These are phyloP conservation scores for Saturnispora gosingensis DNA, from an alignment of 805 yeast species.

Conservation along the genomic window DNA sequence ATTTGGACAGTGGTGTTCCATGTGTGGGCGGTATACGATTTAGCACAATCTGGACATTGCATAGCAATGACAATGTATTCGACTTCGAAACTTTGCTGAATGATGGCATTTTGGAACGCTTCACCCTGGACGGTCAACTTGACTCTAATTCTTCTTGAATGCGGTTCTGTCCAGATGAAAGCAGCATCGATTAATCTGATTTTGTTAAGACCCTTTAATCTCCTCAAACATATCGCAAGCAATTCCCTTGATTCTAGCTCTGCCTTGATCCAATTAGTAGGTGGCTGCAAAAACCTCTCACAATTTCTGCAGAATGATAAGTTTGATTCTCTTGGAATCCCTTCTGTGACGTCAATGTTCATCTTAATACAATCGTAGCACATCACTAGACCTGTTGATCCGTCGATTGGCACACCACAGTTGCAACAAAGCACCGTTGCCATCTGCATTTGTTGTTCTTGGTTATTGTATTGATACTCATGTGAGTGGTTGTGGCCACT, in stretches of 20 bases:
- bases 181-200: conserved; percentile 88
- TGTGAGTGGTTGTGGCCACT: conserved; percentile 19
- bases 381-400: conserved; percentile 87
- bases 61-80: conserved; percentile 88
- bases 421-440: conserved; percentile 95
- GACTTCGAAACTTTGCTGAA: conserved; percentile 91
- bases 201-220: conserved; percentile 78
- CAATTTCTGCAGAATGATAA: conserved; percentile 94
- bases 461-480: conserved; percentile 15
- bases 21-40: conserved; percentile 90
- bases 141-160: conserved; percentile 86
- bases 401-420: conserved; percentile 98
- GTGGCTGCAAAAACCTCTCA: conserved; percentile 93
- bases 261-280: conserved; percentile 85
- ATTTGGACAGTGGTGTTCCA: conserved; percentile 98
- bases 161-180: conserved; percentile 98
- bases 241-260: conserved; percentile 88
- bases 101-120: conserved; percentile 82
- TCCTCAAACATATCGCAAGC: conserved; percentile 79
- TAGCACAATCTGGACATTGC: conserved; percentile 99
- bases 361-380: conserved; percentile 95
- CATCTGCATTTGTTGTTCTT: conserved; percentile 14
- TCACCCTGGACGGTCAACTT: conserved; percentile 95
- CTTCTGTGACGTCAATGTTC: conserved; percentile 88
- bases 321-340: conserved; percentile 89